Evolutionary conservation across 1,284 basidiomycete species (phyloP).

Genomic region (Apiotrichum porosum): DNA sequence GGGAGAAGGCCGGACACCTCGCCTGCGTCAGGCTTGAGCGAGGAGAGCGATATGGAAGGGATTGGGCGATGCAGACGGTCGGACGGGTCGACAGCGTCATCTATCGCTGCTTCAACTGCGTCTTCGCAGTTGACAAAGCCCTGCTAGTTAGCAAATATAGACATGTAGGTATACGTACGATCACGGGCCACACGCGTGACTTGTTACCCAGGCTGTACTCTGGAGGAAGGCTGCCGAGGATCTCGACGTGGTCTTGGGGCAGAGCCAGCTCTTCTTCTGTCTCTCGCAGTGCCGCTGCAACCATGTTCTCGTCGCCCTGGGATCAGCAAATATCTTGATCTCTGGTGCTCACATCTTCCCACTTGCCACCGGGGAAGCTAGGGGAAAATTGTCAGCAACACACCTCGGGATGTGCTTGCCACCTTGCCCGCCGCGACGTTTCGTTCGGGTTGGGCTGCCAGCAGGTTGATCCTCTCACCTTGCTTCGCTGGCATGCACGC

Average conservation of each 20-base stretch:
- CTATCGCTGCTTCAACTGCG: constrained; percentile 3
- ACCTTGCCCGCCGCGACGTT: no score
- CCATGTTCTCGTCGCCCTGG: constrained; percentile 21
- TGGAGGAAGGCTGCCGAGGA: constrained; percentile 34
- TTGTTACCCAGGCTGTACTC: constrained; percentile 42
- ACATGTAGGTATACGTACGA: constrained; percentile 23
- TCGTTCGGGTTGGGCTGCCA: no score
- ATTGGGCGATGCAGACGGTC: constrained; percentile 11
- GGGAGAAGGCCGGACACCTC: constrained; percentile 39
- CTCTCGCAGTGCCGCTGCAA: constrained; percentile 37
- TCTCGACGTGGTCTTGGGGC: constrained; percentile 27
- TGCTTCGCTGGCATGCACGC: constrained; percentile 40
- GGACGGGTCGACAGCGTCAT: constrained; percentile 1
- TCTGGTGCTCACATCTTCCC: not conserved
- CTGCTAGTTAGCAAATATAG: constrained; percentile 9
- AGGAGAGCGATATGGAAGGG: constrained; percentile 22
- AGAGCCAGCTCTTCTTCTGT: constrained; percentile 39
- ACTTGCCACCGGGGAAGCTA: constrained; percentile 13
- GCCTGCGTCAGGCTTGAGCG: constrained; percentile 22
- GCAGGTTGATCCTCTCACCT: constrained; percentile 31
- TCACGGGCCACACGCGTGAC: constrained; percentile 42
- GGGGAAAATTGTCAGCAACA: not conserved
- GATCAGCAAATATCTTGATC: not conserved
- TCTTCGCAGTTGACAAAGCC: constrained; percentile 27
- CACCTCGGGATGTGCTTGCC: no score